Percentiles rank a stretch among this genome's conserved stretches.
phyloP scores from a whole-genome alignment of 352 stramenopile species.

The Thraustotheca clavata region DNA sequence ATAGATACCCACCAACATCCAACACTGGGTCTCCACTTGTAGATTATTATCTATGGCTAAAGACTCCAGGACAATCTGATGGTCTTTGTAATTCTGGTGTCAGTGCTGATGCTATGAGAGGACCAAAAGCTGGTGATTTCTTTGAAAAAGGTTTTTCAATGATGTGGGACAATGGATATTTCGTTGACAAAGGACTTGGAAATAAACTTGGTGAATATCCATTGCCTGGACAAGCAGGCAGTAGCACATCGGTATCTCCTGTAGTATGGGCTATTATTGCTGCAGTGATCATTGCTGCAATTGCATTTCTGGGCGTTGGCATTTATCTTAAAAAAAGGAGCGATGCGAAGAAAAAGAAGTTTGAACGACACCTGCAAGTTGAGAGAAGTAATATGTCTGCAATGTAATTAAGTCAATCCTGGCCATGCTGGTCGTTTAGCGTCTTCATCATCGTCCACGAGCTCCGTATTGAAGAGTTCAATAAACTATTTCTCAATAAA shows the following conservation, averaged over 20 bases:
- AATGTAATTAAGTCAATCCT: slow-evolving; percentile 28
- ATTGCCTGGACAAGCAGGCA: background rate
- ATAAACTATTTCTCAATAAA: slow-evolving; percentile 45
- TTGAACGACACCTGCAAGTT: background rate
- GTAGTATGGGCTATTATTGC: background rate
- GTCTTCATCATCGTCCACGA: slow-evolving; percentile 41
- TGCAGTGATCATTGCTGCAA: background rate
- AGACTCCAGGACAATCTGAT: slow-evolving; percentile 53
- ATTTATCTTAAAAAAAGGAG: slow-evolving; percentile 11
- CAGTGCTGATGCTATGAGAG: slow-evolving; percentile 39
- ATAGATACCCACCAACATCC: slow-evolving; percentile 30
- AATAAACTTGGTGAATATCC: slow-evolving; percentile 11
- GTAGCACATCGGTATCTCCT: background rate
- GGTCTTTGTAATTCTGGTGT: slow-evolving; percentile 40
- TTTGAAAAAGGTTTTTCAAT: slow-evolving; percentile 40
- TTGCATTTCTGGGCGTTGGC: background rate
- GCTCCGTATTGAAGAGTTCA: slow-evolving; percentile 75
- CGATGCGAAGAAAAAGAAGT: background rate
- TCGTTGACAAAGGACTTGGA: slow-evolving; percentile 30
- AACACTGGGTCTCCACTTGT: slow-evolving; percentile 40
- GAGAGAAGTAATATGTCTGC: background rate
- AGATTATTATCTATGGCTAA: slow-evolving; percentile 67
- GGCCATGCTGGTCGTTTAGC: slow-evolving; percentile 58
- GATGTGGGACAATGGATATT: slow-evolving; percentile 65
- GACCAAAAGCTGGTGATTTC: slow-evolving; percentile 42